Base-by-base conservation (phyloP, 1,284 basidiomycete genomes). In the Marasmius fiardii region DNA sequence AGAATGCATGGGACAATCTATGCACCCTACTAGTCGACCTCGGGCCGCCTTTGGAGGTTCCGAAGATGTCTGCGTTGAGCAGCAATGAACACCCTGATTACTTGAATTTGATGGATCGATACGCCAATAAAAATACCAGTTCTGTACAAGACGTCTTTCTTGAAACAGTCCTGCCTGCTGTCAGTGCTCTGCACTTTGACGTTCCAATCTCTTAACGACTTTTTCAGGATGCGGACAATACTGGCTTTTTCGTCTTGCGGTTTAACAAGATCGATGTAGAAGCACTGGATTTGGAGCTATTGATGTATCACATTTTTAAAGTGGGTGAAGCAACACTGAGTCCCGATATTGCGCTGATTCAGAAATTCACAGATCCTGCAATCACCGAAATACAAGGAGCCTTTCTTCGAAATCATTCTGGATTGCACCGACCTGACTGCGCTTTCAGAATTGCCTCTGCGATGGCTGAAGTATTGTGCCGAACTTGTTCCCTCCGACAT, bases 281-380 rank as follows among this genome's bases (percentile, higher is more conserved):
- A 63, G 83, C 86, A 0, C 76, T 95, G 45, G 93, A 97, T 66
- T 83, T 95, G 33, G 93, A 96, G 64, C 70, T 94, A 2, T 70
- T 98, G 37, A 85, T 94, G 68, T 92, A 85, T 68, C 84, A 93
- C 66, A 83, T 93, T 51, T 85, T 94, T 71, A 88, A 86, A 75
- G 92, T 86, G 54, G 75, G 71, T 5, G 0, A 48, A 11, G 10
- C 49, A 14, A 6, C 6, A 21, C 28, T 3, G 4, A 14, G 43
- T n/a, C 18, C 16, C 18, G 3, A 11, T 11, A 20, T 43, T 37
- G n/a, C 35, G 14, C 24, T 51, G 73, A 71, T 67, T 20, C 56
- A 77, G 23, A 64, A 62, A 11, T 71, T 74, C 10, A 67, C 79
- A 14, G 68, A 67, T 50, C n/a, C 39, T 53, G 21, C 14, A 28